Conservation (phyloP, 352 stramenopile species). For the Pythium sukuiense region DNA sequence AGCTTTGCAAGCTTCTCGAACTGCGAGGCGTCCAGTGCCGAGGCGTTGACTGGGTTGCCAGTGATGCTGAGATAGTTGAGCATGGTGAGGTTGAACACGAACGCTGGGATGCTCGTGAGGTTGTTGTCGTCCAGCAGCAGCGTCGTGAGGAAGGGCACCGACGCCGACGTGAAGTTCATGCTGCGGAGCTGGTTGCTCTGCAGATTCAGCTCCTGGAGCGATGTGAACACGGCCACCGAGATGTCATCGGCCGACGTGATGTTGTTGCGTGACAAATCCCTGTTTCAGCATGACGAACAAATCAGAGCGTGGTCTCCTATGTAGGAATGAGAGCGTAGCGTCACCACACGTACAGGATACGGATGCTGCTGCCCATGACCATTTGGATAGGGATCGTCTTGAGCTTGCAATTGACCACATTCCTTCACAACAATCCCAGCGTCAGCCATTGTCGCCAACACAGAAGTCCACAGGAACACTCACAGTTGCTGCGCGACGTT, state of each 20-base stretch:
- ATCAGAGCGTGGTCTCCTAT: background rate
- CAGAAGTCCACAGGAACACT: background rate
- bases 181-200: conserved; percentile 21
- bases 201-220: conserved; percentile 19
- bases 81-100: conserved; percentile 56
- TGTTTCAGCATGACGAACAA: background rate
- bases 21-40: conserved; percentile 42
- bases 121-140: conserved; percentile 46
- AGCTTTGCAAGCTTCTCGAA: conserved; percentile 62
- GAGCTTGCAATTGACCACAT: conserved; percentile 71
- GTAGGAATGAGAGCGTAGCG: background rate
- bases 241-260: conserved; percentile 13
- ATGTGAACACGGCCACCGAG: conserved; percentile 14
- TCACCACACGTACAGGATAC: conserved; percentile 47
- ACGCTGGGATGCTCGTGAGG: conserved; percentile 39
- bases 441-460: background rate
- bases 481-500: conserved; percentile 57
- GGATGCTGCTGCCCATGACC: conserved; percentile 42
- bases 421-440: conserved; percentile 27
- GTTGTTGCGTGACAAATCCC: conserved; percentile 25
- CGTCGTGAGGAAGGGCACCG: conserved; percentile 17
- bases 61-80: conserved; percentile 49
- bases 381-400: conserved; percentile 55
- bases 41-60: conserved; percentile 58
- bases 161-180: conserved; percentile 19